Evolutionary conservation across 2,329 filamentous ascomycete species (phyloP), one percentile per base, ranked within the genome.

Genomic region (Aspergillus ibericus): DNA sequence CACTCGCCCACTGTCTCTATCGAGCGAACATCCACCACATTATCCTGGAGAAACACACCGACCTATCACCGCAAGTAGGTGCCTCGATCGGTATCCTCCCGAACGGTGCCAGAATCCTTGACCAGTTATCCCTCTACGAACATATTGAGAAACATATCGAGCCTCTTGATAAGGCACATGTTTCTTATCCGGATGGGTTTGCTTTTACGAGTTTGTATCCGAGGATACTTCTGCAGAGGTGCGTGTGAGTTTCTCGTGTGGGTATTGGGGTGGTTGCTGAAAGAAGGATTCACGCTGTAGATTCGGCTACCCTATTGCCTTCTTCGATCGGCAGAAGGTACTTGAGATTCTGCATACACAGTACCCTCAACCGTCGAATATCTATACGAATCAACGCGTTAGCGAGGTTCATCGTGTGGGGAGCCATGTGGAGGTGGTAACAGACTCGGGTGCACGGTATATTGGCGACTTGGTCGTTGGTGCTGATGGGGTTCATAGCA

Each of bases 21-120:
- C 66, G 69, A 48, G 68, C 75, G 18, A 68, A 68, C 35, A 78
- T 85, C 56, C 75, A 83, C 58, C 83, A 79, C 63, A 55, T 82
- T 1, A 56, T 85, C 0, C 73, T 85, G 0, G 83, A 85, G 59
- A 67, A 70, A 0, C 66, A 76, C 36, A 20, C 59, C 0, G 67
- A 77, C 0, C 59, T 66, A 18, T 53, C 60, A 0, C 81, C 82
- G 0, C 70, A 76, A 20, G 69, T 78, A 0, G 83, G 83, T 1
- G 81, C 81, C 0, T 77, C 74, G 3, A 82, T 85, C 32, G 80
- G 75, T 1, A 62, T 85, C 0, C 60, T 76, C 1, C 71, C 82
- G 0, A 76, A 79, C 27, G 80, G 80, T 0, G 59, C 70, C 5
- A 73, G 80, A 0, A 78, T 84, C 2, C 65, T 84, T 0, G 81